phyloP scores from a whole-genome alignment of 2,329 filamentous ascomycete species.

The Trichoderma gracile region DNA sequence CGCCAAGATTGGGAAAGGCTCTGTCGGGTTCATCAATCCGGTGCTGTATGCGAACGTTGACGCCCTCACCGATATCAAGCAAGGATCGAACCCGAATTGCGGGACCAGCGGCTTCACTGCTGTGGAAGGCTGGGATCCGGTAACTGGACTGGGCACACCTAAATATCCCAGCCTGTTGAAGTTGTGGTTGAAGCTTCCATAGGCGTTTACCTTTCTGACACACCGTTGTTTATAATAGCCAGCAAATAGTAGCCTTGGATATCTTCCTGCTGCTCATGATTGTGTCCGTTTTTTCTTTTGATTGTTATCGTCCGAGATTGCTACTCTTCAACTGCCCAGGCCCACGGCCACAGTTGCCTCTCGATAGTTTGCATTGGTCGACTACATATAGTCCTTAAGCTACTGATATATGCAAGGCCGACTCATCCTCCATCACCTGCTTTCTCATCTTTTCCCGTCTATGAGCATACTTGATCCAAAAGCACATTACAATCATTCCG shows the following conservation, averaged over 20 bases:
- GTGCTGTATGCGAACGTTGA: conserved; percentile 40
- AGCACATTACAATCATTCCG: conserved; percentile 51
- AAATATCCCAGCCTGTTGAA: conserved; percentile 25
- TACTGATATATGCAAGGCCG: not conserved
- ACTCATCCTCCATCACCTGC: not conserved
- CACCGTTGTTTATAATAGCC: too few relatives aligned
- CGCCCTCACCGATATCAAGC: conserved; percentile 43
- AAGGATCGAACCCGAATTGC: conserved; percentile 43
- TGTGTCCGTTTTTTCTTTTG: not conserved
- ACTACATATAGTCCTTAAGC: not conserved
- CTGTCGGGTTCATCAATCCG: conserved; percentile 46
- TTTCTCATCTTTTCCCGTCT: conserved; percentile 39
- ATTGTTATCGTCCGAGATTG: too few relatives aligned
- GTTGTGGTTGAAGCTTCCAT: conserved; percentile 23
- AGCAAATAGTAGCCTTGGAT: too few relatives aligned
- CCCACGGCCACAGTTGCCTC: too few relatives aligned
- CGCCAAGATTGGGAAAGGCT: conserved; percentile 37
- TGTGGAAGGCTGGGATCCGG: conserved; percentile 27
- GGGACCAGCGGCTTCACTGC: conserved; percentile 29
- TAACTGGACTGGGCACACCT: conserved; percentile 26
- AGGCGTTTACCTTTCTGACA: not conserved
- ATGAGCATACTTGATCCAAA: conserved; percentile 50
- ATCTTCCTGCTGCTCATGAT: not conserved
- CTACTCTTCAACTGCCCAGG: too few relatives aligned
- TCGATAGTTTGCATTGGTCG: too few relatives aligned